Conservation (phyloP, 106 monocot species). For the Dendrobium catenatum region DNA sequence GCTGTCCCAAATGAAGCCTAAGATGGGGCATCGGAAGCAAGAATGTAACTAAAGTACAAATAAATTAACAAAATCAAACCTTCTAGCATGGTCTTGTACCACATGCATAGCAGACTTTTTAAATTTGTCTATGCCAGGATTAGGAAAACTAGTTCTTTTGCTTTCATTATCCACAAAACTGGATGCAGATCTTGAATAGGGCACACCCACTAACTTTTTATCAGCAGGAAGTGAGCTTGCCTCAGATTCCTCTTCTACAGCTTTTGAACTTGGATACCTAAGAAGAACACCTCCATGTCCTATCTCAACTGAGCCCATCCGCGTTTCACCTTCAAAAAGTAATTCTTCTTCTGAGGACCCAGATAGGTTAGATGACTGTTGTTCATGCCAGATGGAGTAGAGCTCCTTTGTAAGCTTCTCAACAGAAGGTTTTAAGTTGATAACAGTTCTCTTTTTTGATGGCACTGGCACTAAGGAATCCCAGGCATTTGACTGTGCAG, state of each 20-base stretch:
- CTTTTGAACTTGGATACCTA: conserved; percentile 47
- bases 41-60: not conserved
- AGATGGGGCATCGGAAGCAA: too few species aligned
- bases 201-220: conserved; percentile 25
- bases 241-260: conserved; percentile 86
- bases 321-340: conserved; percentile 54
- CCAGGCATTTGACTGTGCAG: conserved; percentile 69
- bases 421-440: conserved; percentile 61
- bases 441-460: conserved; percentile 64
- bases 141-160: conserved; percentile 19
- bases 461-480: conserved; percentile 71
- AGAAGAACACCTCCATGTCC: conserved; percentile 83
- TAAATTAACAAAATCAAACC: conserved; percentile 27
- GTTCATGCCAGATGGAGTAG: conserved; percentile 68
- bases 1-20: too few species aligned
- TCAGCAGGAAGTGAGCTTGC: conserved; percentile 80
- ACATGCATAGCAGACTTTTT: conserved; percentile 22
- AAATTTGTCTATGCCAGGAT: conserved; percentile 15
- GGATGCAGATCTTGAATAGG: conserved; percentile 34
- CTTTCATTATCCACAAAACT: conserved; percentile 32
- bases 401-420: conserved; percentile 92
- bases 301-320: conserved; percentile 66
- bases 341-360: conserved; percentile 61
- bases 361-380: conserved; percentile 60
- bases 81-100: conserved; percentile 35